A percentile compares a stretch with the other conserved stretches of the same genome.
Evolutionary conservation across 2,329 filamentous ascomycete species (phyloP).

Genomic region (Cylindrodendrum hubeiense): DNA sequence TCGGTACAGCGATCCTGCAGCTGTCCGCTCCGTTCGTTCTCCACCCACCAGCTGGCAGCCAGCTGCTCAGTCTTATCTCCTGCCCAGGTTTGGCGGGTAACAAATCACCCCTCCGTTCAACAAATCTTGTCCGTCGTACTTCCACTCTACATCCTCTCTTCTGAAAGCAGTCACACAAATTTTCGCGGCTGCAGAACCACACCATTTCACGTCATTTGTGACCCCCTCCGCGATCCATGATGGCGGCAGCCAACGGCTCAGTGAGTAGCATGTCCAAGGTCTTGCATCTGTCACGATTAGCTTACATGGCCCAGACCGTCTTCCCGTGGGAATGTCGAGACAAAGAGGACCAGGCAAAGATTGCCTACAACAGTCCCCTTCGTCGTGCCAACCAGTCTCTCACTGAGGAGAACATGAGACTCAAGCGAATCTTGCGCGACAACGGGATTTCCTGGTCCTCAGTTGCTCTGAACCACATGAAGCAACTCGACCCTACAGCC

Average conservation of each 20-base stretch:
- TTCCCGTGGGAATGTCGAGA: slow-evolving; percentile 66
- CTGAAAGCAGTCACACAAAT: slow-evolving; percentile 9
- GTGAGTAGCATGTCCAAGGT: slow-evolving; percentile 29
- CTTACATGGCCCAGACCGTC: slow-evolving; percentile 41
- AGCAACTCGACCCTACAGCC: slow-evolving; percentile 46
- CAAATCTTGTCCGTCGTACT: slow-evolving; percentile 2
- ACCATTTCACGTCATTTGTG: slow-evolving; percentile 17
- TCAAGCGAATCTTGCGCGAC: slow-evolving; percentile 65
- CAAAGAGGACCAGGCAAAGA: slow-evolving; percentile 63
- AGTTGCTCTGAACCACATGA: slow-evolving; percentile 49
- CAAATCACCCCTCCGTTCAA: background rate
- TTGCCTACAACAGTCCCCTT: slow-evolving; percentile 62
- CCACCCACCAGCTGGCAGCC: slow-evolving; percentile 4
- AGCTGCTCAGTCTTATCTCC: slow-evolving; percentile 14
- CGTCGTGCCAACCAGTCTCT: slow-evolving; percentile 60
- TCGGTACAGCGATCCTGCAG: background rate
- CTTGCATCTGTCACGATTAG: background rate
- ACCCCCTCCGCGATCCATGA: slow-evolving; percentile 22
- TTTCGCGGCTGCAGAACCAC: slow-evolving; percentile 15
- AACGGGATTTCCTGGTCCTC: slow-evolving; percentile 65
- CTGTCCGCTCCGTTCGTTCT: slow-evolving; percentile 11
- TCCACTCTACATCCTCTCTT: background rate
- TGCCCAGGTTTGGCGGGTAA: slow-evolving; percentile 7
- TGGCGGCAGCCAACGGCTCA: slow-evolving; percentile 33
- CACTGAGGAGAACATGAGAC: slow-evolving; percentile 60